Evolutionary conservation across 176 grass and related monocot species (phyloP), one percentile per base, ranked within the genome.

Genomic region (Cocos nucifera): DNA sequence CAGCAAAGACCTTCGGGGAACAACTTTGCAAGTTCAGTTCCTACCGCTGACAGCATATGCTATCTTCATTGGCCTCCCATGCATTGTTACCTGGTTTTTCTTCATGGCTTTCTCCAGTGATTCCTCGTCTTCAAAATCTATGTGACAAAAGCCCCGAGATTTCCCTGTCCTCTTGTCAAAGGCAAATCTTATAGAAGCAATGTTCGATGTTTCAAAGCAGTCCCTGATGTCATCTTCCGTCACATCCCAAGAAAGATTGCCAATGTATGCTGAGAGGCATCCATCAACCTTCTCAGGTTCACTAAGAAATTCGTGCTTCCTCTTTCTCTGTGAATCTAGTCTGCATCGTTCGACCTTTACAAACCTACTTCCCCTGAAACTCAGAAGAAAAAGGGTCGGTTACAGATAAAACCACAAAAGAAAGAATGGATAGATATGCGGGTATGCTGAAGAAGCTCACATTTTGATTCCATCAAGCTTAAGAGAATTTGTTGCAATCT

Each of bases 91-190:
- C 54, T 98, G 87, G 27, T 92, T 88, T 82, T 88, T 86, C 23
- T 66, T 69, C 6, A 98, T 64, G 50, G 84, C 87, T 70, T 74
- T 83, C 67, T 92, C 87, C 29, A 92, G 79, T 0, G 87, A 98
- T 5, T 88, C 56, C 0, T 88, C 87, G 3, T 97, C 87, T 59
- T 92, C 62, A 30, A 98, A 92, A 74, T 98, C 93, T 19, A 92
- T 53, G 56, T 98, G 87, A 32, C 81, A 83, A 71, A 92, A 98
- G 44, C 93, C 93, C 1, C 79, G 72, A 48, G 66, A 83, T 58
- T 50, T 67, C 21, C 87, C 87, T 0, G 81, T 92, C 32, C 54
- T 75, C 57, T 85, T 92, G 67, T 92, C 74, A 0, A 76, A 28
- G 15, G 84, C 87, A 70, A 98, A 85, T 48, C 87, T 88, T 62